Evolutionary conservation across 768 basidiomycete genomes (phyloP).

Genomic region (Agrocybe pediades): DNA sequence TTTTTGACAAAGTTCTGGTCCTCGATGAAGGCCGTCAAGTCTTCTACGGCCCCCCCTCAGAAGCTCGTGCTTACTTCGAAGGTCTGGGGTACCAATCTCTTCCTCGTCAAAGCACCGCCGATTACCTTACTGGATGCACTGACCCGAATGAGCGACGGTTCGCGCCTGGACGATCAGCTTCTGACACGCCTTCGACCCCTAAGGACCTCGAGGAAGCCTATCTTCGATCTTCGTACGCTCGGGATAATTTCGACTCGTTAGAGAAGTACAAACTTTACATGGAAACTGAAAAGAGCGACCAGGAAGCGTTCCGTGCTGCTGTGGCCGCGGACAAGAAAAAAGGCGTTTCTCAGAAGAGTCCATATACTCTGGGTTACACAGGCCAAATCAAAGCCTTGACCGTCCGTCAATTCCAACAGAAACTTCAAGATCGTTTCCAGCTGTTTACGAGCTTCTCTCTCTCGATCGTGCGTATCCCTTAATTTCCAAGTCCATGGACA

Average conservation of each 20-base stretch:
- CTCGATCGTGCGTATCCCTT: constrained; percentile 40
- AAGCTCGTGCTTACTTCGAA: constrained; percentile 82
- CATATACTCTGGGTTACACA: constrained; percentile 79
- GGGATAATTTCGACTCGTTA: constrained; percentile 46
- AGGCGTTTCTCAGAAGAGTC: constrained; percentile 75
- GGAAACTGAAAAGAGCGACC: constrained; percentile 65
- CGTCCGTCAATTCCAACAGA: constrained; percentile 71
- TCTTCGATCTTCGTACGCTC: constrained; percentile 45
- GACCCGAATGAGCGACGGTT: constrained; percentile 87
- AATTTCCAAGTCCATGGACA: neutral
- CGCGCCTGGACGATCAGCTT: constrained; percentile 56
- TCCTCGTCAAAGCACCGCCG: constrained; percentile 83
- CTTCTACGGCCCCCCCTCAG: constrained; percentile 73
- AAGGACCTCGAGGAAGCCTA: constrained; percentile 68
- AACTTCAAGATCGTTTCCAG: constrained; percentile 78
- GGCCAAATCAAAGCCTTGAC: constrained; percentile 75
- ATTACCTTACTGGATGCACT: constrained; percentile 84
- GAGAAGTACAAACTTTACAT: constrained; percentile 55
- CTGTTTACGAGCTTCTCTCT: constrained; percentile 70
- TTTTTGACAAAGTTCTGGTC: constrained; percentile 89
- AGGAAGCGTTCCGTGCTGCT: constrained; percentile 76
- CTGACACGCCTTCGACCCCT: constrained; percentile 68
- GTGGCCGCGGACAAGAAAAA: constrained; percentile 78
- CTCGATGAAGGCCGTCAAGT: constrained; percentile 81
- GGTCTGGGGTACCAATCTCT: constrained; percentile 70